Evolutionary conservation across 805 yeast species (phyloP).

Genomic region (Candida maris): DNA sequence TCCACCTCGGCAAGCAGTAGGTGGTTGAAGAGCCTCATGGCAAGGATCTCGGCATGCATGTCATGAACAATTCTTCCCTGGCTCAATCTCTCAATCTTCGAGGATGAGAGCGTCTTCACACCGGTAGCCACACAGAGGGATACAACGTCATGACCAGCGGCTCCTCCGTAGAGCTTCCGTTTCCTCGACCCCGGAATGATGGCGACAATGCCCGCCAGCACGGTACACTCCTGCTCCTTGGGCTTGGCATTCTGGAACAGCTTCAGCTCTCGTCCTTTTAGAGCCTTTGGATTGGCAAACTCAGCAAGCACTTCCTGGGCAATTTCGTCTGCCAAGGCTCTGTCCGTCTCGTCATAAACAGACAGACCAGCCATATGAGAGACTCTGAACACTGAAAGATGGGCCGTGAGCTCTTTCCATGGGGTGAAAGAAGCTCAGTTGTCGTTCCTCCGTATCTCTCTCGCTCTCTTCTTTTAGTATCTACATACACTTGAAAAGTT

Average conservation of each 20-base stretch:
- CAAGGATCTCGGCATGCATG: constrained; percentile 83
- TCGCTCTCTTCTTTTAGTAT: background rate
- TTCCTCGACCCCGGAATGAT: constrained; percentile 12
- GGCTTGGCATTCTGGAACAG: constrained; percentile 38
- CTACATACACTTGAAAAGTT: background rate
- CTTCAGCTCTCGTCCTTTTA: constrained; percentile 7
- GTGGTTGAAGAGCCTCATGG: constrained; percentile 66
- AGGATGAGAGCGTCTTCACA: constrained; percentile 69
- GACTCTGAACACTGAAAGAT: too few relatives aligned
- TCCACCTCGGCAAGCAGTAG: constrained; percentile 48
- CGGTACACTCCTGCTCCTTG: constrained; percentile 82
- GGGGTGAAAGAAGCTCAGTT: too few relatives aligned
- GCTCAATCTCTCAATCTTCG: constrained; percentile 27
- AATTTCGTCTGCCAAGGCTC: constrained; percentile 14
- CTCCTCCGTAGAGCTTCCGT: constrained; percentile 3
- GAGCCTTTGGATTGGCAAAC: constrained; percentile 11
- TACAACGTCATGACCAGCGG: constrained; percentile 16
- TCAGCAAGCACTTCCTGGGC: constrained; percentile 13
- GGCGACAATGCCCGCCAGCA: constrained; percentile 69
- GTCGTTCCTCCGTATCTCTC: too few relatives aligned
- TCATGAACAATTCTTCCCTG: constrained; percentile 75
- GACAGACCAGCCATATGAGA: background rate
- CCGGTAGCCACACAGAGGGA: constrained; percentile 70
- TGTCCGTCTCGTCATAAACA: constrained; percentile 2
- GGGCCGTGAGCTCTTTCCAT: too few relatives aligned